Evolutionary conservation across 1,284 basidiomycete genomes (phyloP), one percentile per base, ranked within the genome.

Genomic region (Anthracocystis walkeri): DNA sequence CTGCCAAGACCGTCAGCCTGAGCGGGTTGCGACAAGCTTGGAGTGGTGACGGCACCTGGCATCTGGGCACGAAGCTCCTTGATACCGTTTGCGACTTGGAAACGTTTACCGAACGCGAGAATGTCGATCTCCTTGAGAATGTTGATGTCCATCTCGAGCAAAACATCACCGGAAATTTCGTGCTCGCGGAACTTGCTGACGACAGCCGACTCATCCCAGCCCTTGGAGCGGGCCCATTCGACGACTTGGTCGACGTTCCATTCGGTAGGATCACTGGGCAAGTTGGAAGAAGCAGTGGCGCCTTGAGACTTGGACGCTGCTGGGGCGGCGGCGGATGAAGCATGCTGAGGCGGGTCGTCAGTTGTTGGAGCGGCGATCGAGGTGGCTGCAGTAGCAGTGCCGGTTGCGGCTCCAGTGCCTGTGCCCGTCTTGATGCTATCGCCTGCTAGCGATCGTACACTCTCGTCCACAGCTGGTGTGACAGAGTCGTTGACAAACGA

Each of bases 101-200:
- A 90, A 18, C 96, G 93, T 85, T 97, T 96, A 23, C 96, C 97
- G 79, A 97, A 97, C 2, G 95, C 94, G 71, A 90, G 87, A 73
- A 99, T 94, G 51, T 96, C 97, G 67, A 99, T 92, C 87, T 99
- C 97, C 87, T 98, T 98, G 80, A 99, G 90, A 20, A 97, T 88
- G 79, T 92, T 92, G 54, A 92, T 90, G 79, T 98, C 95, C 75
- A 99, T 92, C 79, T 97, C 95, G 61, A 99, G 89, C 5, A 99
- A 89, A 23, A 98, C 93, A 80, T 99, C 97, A 16, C 97, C 96
- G 0, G 94, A 93, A 67, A 99, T 99, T 86, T 99, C 96, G 89
- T 99, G 95, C 61, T 85, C 79, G 25, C 57, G 90, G 81, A 99
- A 97, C 86, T 94, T 96, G 75, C 90, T 89, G 72, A 92, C 72